Percentiles rank a stretch among this genome's conserved stretches.
phyloP scores from a whole-genome alignment of 1,284 basidiomycete species.

The Mycena sp. region DNA sequence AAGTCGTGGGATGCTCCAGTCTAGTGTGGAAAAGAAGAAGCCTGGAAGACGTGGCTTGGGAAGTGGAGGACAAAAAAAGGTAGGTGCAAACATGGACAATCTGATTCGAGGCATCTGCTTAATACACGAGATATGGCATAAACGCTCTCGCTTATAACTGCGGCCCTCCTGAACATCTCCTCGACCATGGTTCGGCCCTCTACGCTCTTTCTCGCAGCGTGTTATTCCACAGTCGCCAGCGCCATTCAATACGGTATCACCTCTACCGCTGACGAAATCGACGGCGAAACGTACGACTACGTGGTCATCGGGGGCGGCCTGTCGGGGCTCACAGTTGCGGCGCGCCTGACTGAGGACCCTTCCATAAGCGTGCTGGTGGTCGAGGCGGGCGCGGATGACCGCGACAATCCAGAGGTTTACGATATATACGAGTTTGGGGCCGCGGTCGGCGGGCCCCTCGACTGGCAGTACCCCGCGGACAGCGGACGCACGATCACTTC shows the following conservation, averaged over 20 bases:
- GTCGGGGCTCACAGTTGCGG: slow-evolving; percentile 68
- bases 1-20: too few relatives aligned
- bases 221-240: not conserved
- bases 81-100: too few relatives aligned
- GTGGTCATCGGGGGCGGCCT: slow-evolving; percentile 71
- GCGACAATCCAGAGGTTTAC: slow-evolving; percentile 55
- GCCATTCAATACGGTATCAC: slow-evolving; percentile 40
- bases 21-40: too few relatives aligned
- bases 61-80: too few relatives aligned
- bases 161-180: too few relatives aligned
- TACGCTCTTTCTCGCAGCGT: not conserved
- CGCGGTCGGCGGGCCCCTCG: slow-evolving; percentile 52
- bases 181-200: not conserved
- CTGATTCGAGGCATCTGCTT: too few relatives aligned
- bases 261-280: slow-evolving; percentile 39
- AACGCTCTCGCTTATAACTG: too few relatives aligned
- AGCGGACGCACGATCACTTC: slow-evolving; percentile 53
- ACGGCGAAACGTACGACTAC: slow-evolving; percentile 65
- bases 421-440: slow-evolving; percentile 58
- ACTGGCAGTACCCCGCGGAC: slow-evolving; percentile 60
- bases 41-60: too few relatives aligned
- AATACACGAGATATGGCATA: too few relatives aligned
- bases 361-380: slow-evolving; percentile 60
- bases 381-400: slow-evolving; percentile 64
- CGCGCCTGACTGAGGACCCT: slow-evolving; percentile 65